Evolutionary conservation across 2,329 filamentous ascomycete species (phyloP).

Genomic region (Geosmithia putterillii): DNA sequence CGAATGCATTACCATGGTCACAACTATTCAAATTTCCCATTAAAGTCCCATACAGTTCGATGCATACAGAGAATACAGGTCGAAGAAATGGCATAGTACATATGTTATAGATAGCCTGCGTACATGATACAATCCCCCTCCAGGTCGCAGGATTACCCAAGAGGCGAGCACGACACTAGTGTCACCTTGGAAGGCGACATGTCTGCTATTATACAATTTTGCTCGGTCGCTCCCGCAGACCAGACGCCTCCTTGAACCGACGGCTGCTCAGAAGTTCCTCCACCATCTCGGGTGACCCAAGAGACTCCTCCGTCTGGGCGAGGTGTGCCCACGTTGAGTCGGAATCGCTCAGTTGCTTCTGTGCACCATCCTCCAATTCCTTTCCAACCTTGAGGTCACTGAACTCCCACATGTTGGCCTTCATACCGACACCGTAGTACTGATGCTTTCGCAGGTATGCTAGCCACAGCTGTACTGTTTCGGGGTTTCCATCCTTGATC

Average conservation of each 20-base stretch:
- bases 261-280: constrained; percentile 43
- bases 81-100: background rate
- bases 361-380: constrained; percentile 9
- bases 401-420: constrained; percentile 93
- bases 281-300: constrained; percentile 40
- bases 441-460: constrained; percentile 86
- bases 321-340: constrained; percentile 43
- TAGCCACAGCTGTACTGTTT: constrained; percentile 83
- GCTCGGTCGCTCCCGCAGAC: constrained; percentile 13
- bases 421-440: constrained; percentile 96
- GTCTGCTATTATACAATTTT: constrained; percentile 2
- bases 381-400: constrained; percentile 45
- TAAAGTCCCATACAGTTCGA: no score
- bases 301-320: constrained; percentile 32
- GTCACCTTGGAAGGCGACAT: background rate
- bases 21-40: no score
- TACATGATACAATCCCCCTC: background rate
- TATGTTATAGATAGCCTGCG: background rate
- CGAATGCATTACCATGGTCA: no score
- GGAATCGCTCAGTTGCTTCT: constrained; percentile 18
- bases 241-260: constrained; percentile 27
- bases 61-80: no score
- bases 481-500: constrained; percentile 82
- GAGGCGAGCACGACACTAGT: background rate
- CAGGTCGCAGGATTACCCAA: background rate